Evolutionary conservation across 1,139 yeast species (phyloP).

Genomic region (Geotrichum fermentans): DNA sequence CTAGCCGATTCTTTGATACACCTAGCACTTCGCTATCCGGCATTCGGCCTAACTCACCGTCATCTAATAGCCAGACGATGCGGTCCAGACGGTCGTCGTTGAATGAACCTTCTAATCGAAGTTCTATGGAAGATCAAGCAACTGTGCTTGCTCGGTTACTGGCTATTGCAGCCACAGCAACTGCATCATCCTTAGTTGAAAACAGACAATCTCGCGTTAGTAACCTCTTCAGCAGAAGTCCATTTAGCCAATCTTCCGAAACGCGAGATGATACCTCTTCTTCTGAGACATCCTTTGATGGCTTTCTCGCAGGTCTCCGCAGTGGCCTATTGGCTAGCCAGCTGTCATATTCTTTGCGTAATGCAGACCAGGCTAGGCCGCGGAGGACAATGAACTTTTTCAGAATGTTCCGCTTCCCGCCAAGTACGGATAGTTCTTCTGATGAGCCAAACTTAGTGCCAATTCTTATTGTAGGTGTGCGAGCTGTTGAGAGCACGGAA

Average conservation of each 20-base stretch:
- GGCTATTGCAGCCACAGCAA: slow-evolving; percentile 46
- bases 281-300: slow-evolving; percentile 37
- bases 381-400: slow-evolving; percentile 41
- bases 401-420: slow-evolving; percentile 48
- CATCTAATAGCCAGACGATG: background rate
- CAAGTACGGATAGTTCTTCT: slow-evolving; percentile 6
- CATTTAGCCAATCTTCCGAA: slow-evolving; percentile 12
- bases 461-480: slow-evolving; percentile 54
- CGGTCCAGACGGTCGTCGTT: background rate
- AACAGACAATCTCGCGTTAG: slow-evolving; percentile 21
- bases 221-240: slow-evolving; percentile 5
- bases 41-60: background rate
- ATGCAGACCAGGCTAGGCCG: slow-evolving; percentile 20
- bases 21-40: background rate
- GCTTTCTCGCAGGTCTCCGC: slow-evolving; percentile 41
- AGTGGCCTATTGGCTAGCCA: slow-evolving; percentile 42
- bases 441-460: slow-evolving; percentile 43
- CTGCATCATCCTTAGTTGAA: slow-evolving; percentile 42
- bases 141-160: slow-evolving; percentile 43
- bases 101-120: background rate
- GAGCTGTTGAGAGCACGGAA: slow-evolving; percentile 37
- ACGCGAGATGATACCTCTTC: slow-evolving; percentile 6
- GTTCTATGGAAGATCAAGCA: slow-evolving; percentile 38
- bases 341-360: slow-evolving; percentile 27
- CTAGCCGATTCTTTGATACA: background rate